These are phyloP conservation scores for Apophysomyces sp. DNA, from an alignment of 371 early-diverging fungal species.

Conservation along the genomic window DNA sequence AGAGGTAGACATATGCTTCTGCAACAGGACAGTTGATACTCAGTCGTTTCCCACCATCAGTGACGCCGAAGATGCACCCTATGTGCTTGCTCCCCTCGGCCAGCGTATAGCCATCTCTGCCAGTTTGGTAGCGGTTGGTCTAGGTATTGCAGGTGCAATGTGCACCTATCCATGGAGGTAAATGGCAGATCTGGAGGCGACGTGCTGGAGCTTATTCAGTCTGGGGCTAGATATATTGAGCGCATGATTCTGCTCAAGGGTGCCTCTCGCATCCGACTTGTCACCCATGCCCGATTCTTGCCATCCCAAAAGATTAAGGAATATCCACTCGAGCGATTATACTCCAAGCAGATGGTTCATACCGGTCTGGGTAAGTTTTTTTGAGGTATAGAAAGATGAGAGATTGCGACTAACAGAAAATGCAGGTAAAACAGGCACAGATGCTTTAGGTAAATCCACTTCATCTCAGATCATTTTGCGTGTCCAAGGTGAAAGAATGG, in stretches of 20 bases:
- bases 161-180: conserved; percentile 56
- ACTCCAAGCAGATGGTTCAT: conserved; percentile 43
- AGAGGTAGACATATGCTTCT: conserved; percentile 14
- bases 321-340: conserved; percentile 39
- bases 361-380: conserved; percentile 41
- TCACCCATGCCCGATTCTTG: conserved; percentile 40
- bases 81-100: conserved; percentile 39
- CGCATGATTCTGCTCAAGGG: conserved; percentile 40
- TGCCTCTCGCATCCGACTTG: conserved; percentile 22
- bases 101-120: conserved; percentile 42
- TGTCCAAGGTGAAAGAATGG: conserved; percentile 42
- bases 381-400: not conserved
- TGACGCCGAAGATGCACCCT: conserved; percentile 36
- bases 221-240: conserved; percentile 48
- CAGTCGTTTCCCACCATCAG: conserved; percentile 6
- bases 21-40: not conserved
- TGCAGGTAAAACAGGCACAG: conserved; percentile 24
- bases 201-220: not conserved
- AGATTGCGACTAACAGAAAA: not conserved
- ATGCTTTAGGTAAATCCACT: conserved; percentile 34
- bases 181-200: not conserved
- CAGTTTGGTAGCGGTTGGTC: conserved; percentile 38
- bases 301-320: conserved; percentile 35
- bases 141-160: conserved; percentile 45
- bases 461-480: conserved; percentile 43